Evolutionary conservation across 2,329 filamentous ascomycete genomes (phyloP).

Genomic region (Fusarium pininemorale): DNA sequence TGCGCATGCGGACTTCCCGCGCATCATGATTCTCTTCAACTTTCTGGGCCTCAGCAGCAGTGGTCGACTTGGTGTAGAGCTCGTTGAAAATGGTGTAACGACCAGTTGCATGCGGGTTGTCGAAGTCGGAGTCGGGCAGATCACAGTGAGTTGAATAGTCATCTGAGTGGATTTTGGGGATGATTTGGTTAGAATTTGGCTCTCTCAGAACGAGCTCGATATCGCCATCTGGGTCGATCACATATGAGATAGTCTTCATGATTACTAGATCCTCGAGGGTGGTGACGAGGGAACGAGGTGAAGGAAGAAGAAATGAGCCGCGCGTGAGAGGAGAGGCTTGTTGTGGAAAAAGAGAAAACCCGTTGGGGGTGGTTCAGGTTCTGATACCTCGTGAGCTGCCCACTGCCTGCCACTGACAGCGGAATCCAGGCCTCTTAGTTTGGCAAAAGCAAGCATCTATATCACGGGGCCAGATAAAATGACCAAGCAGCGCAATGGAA

Average conservation of each 20-base stretch:
- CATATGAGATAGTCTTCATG: background rate
- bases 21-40: rapidly evolving
- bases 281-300: too few relatives aligned
- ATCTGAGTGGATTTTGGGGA: background rate
- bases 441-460: background rate
- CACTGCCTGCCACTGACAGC: background rate
- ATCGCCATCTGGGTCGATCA: background rate
- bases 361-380: too few relatives aligned
- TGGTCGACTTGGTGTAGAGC: background rate
- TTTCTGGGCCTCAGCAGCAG: rapidly evolving
- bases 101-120: background rate
- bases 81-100: background rate
- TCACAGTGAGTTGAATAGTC: background rate
- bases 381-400: too few relatives aligned
- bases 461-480: background rate
- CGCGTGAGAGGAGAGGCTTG: too few relatives aligned
- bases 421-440: rapidly evolving
- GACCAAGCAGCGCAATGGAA: background rate
- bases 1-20: background rate
- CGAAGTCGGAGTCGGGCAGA: background rate
- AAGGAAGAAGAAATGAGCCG: too few relatives aligned
- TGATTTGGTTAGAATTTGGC: background rate
- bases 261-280: too few relatives aligned
- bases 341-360: background rate
- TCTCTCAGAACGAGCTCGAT: background rate